Evolutionary conservation across 1,284 basidiomycete species (phyloP).

Genomic region (Ustilago curta): DNA sequence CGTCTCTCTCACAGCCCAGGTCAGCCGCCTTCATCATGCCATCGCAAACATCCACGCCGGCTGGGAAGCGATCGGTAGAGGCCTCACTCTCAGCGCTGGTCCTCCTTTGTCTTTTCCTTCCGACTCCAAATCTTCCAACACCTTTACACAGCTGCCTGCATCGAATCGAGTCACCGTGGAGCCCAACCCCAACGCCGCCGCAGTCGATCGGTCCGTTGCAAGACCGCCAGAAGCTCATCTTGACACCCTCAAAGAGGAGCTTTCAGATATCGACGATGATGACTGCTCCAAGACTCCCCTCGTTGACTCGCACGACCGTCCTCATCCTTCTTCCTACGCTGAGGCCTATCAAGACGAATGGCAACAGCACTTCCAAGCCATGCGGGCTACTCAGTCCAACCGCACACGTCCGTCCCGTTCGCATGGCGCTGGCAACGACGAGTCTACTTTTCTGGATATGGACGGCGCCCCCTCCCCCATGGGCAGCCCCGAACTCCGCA

Average conservation of each 20-base stretch:
- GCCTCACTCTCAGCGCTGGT: conserved; percentile 29
- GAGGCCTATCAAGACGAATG: conserved; percentile 1
- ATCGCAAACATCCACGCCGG: conserved; percentile 48
- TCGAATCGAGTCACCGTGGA: conserved; percentile 32
- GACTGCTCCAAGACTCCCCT: not conserved
- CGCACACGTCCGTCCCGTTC: not conserved
- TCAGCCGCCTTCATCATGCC: conserved; percentile 57
- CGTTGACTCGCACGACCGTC: not conserved
- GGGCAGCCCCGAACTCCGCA: conserved; percentile 41
- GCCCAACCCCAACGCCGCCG: conserved; percentile 35
- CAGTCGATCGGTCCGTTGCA: conserved; percentile 39
- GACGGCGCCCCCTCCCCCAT: conserved; percentile 43
- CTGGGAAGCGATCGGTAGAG: conserved; percentile 60
- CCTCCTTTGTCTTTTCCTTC: not conserved
- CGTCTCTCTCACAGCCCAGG: conserved; percentile 35
- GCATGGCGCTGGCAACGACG: not conserved
- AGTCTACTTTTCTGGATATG: conserved; percentile 18
- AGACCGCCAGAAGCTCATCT: conserved; percentile 48
- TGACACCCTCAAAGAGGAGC: conserved; percentile 31
- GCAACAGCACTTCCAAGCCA: conserved; percentile 13
- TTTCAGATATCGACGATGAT: not conserved
- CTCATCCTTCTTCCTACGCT: not conserved
- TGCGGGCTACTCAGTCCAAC: not conserved
- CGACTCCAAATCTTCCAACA: not conserved
- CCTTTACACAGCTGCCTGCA: conserved; percentile 3